These are phyloP conservation scores for Mortierella sp. DNA, from an alignment of 371 early-diverging fungal species.

Conservation along the genomic window DNA sequence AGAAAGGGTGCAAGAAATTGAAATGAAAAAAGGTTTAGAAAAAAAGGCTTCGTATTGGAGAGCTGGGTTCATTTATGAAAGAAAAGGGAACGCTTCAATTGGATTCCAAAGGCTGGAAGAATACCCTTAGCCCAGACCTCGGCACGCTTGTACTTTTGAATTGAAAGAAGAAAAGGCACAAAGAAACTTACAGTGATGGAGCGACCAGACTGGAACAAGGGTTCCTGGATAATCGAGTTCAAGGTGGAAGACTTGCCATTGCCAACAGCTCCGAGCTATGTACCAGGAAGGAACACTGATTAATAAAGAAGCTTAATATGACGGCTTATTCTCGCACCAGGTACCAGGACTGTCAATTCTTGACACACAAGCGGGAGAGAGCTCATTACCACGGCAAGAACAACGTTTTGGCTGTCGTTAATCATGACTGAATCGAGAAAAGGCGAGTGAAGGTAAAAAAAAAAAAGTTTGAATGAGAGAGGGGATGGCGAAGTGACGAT, in stretches of 20 bases:
- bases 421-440: conserved; percentile 26
- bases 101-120: background rate
- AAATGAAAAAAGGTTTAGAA: background rate
- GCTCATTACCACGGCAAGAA: conserved; percentile 46
- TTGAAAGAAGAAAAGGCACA: background rate
- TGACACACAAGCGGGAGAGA: background rate
- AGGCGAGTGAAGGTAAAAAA: background rate
- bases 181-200: conserved; percentile 43
- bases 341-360: background rate
- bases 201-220: conserved; percentile 56
- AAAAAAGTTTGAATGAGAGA: background rate
- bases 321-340: no score
- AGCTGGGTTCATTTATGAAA: background rate
- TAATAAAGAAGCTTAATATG: no score
- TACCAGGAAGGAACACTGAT: background rate
- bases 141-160: no score
- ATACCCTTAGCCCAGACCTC: background rate
- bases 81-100: background rate
- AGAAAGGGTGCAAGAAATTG: background rate
- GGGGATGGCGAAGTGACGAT: background rate
- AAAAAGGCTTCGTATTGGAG: background rate
- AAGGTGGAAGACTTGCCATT: conserved; percentile 57
- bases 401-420: conserved; percentile 55
- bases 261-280: conserved; percentile 55
- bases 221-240: conserved; percentile 58